Percentiles rank a stretch among this genome's conserved stretches.
These are phyloP conservation scores for Candida sp. DNA, from an alignment of 1,139 yeast genomes.

Conservation along the genomic window DNA sequence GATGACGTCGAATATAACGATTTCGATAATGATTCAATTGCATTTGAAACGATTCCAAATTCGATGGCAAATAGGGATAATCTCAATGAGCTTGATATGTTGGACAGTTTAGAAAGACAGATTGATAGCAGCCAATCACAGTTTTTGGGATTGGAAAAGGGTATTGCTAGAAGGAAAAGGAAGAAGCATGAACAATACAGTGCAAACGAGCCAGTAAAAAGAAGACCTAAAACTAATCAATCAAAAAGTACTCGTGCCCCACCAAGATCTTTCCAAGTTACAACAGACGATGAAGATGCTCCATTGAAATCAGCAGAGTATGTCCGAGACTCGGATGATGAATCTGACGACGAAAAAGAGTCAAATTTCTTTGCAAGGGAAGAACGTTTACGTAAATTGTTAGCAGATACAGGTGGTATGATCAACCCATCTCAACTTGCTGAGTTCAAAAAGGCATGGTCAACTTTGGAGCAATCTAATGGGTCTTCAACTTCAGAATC, in stretches of 20 bases:
- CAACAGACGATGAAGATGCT: conserved; percentile 15
- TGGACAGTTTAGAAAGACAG: conserved; percentile 30
- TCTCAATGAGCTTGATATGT: conserved; percentile 24
- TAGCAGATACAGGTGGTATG: conserved; percentile 38
- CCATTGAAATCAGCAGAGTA: conserved; percentile 46
- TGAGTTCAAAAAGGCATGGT: conserved; percentile 39
- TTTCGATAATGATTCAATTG: conserved; percentile 26
- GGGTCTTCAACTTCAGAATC: conserved; percentile 10
- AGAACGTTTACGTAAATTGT: conserved; percentile 43
- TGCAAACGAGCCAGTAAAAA: conserved; percentile 3
- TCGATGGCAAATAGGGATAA: conserved; percentile 14
- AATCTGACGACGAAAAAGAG: conserved; percentile 58
- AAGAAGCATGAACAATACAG: background rate
- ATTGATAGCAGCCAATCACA: conserved; percentile 8
- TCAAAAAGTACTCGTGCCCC: conserved; percentile 12
- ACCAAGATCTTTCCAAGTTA: conserved; percentile 14
- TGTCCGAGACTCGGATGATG: conserved; percentile 66
- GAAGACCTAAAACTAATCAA: conserved; percentile 5
- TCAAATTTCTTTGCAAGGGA: conserved; percentile 57
- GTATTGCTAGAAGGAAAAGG: conserved; percentile 19
- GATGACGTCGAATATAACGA: conserved; percentile 16
- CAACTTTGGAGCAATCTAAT: conserved; percentile 18
- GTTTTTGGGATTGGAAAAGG: conserved; percentile 10
- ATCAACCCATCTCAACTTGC: conserved; percentile 33
- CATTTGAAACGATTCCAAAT: conserved; percentile 29